A percentile compares a stretch with the other conserved stretches of the same genome.
These are phyloP conservation scores for Hypomontagnella monticulosa DNA, from an alignment of 495 filamentous ascomycete species.

Conservation along the genomic window DNA sequence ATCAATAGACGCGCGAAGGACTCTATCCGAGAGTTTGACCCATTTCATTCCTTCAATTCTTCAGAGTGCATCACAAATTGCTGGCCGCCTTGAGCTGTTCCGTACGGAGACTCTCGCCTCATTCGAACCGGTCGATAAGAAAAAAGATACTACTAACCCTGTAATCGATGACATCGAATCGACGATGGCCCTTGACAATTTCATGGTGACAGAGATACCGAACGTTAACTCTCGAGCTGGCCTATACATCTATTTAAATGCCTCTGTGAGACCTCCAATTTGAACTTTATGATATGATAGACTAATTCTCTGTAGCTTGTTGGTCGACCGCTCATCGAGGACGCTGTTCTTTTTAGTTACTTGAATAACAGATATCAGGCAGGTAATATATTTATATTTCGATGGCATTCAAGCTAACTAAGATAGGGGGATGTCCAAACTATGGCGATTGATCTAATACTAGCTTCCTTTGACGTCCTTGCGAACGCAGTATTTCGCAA, in stretches of 20 bases:
- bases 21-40: constrained; percentile 59
- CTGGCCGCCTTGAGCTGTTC: constrained; percentile 60
- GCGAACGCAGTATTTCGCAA: constrained; percentile 85
- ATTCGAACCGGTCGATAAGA: constrained; percentile 57
- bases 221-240: constrained; percentile 83
- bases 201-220: constrained; percentile 71
- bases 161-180: constrained; percentile 61
- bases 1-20: constrained; percentile 52
- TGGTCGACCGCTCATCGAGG: constrained; percentile 84
- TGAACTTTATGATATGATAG: background rate
- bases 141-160: constrained; percentile 53
- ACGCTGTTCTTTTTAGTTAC: constrained; percentile 78
- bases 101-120: constrained; percentile 59
- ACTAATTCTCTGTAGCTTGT: constrained; percentile 69
- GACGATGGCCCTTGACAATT: constrained; percentile 61
- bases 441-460: constrained; percentile 82
- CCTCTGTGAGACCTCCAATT: constrained; percentile 66
- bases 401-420: constrained; percentile 19
- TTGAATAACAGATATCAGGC: constrained; percentile 84
- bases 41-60: constrained; percentile 63
- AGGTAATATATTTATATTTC: constrained; percentile 27
- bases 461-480: constrained; percentile 87
- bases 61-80: constrained; percentile 60
- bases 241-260: constrained; percentile 90
- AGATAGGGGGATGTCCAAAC: constrained; percentile 74